phyloP scores from a whole-genome alignment of 257 asterid genomes.

The Ilex asprella region DNA sequence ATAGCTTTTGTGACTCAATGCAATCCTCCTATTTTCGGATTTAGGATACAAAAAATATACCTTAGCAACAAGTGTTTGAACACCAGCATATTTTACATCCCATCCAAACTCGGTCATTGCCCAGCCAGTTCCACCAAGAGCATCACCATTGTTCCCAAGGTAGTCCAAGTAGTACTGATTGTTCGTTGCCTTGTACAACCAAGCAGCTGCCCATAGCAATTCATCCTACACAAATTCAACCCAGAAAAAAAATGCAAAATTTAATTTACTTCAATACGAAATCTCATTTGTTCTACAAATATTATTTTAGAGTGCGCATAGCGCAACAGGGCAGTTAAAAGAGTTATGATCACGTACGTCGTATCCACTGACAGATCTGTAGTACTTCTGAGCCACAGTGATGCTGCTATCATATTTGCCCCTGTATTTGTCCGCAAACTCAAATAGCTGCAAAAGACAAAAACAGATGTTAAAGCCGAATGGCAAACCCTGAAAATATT shows the following conservation, averaged over 20 bases:
- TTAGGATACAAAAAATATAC: constrained; percentile 16
- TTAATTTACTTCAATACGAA: too few species aligned
- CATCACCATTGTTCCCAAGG: constrained; percentile 66
- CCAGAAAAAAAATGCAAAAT: neutral
- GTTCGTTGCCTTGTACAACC: constrained; percentile 89
- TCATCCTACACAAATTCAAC: constrained; percentile 51
- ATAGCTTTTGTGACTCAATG: too few species aligned
- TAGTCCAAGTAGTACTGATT: constrained; percentile 60
- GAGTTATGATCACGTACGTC: constrained; percentile 50
- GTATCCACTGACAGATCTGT: constrained; percentile 94
- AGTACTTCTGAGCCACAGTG: constrained; percentile 80
- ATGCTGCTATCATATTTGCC: constrained; percentile 95
- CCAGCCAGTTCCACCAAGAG: constrained; percentile 98
- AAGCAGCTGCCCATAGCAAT: constrained; percentile 94
- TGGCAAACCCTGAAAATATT: neutral
- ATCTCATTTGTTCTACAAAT: too few species aligned
- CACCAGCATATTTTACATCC: constrained; percentile 98
- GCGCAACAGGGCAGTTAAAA: neutral
- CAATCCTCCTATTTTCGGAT: too few species aligned
- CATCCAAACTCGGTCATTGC: constrained; percentile 94
- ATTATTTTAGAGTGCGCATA: too few species aligned
- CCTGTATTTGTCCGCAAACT: constrained; percentile 90
- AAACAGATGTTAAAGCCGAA: constrained; percentile 1
- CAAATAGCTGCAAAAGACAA: constrained; percentile 61
- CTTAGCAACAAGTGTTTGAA: constrained; percentile 83